These are phyloP conservation scores for Floccularia luteovirens DNA, from an alignment of 768 basidiomycete genomes.

Conservation along the genomic window DNA sequence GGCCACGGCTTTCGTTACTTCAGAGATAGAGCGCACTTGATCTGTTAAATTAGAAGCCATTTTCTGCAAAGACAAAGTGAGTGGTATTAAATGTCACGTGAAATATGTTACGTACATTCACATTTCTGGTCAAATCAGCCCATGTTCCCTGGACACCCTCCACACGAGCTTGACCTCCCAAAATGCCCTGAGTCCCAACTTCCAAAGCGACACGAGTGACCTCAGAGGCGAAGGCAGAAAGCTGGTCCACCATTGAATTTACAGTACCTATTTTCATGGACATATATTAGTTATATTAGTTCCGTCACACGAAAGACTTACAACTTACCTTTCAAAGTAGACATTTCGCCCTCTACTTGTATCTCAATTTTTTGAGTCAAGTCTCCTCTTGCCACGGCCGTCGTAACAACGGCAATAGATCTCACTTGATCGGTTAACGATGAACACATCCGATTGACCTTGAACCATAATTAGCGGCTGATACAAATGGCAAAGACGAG, in stretches of 20 bases:
- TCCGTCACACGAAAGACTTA: neutral
- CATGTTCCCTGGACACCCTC: slow-evolving; percentile 92
- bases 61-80: slow-evolving; percentile 40
- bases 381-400: slow-evolving; percentile 87
- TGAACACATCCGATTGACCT: slow-evolving; percentile 79
- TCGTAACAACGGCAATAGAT: slow-evolving; percentile 79
- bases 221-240: slow-evolving; percentile 82
- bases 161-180: slow-evolving; percentile 87
- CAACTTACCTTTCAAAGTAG: slow-evolving; percentile 52
- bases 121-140: slow-evolving; percentile 83
- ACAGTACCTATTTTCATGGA: slow-evolving; percentile 58
- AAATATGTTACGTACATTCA: slow-evolving; percentile 55
- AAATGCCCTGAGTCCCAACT: slow-evolving; percentile 84
- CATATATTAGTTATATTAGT: neutral
- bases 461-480: neutral
- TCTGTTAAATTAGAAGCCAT: slow-evolving; percentile 83
- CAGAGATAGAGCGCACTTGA: slow-evolving; percentile 88
- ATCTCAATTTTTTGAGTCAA: slow-evolving; percentile 92
- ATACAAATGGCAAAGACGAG: neutral
- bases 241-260: slow-evolving; percentile 91
- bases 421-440: slow-evolving; percentile 77
- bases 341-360: slow-evolving; percentile 81
- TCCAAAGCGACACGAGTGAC: slow-evolving; percentile 80
- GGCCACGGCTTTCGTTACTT: slow-evolving; percentile 84
- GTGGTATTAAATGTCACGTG: no score